phyloP scores from a whole-genome alignment of 139 green algal species.

The Coelastrella sp. region DNA sequence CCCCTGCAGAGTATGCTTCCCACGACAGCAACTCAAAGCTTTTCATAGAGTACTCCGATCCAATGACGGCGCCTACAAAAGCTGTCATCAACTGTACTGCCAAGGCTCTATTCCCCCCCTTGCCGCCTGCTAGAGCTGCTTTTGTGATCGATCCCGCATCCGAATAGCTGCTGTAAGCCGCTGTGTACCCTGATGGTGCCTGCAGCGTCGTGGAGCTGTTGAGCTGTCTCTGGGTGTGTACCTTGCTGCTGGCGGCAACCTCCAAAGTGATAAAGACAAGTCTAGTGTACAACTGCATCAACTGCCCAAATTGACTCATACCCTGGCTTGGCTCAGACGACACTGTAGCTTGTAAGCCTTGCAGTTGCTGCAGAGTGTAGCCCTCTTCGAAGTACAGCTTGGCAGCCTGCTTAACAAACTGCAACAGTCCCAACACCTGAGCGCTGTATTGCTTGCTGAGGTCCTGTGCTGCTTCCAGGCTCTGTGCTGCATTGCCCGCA shows the following conservation, averaged over 20 bases:
- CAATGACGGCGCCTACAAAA: constrained; percentile 74
- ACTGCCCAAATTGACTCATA: constrained; percentile 17
- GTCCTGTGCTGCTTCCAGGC: not conserved
- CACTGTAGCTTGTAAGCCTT: constrained; percentile 47
- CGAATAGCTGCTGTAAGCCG: constrained; percentile 38
- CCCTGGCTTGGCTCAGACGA: constrained; percentile 7
- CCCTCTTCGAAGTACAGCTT: constrained; percentile 63
- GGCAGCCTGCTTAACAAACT: constrained; percentile 61
- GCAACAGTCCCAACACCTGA: constrained; percentile 57
- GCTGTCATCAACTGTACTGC: constrained; percentile 73
- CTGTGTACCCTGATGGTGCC: constrained; percentile 47
- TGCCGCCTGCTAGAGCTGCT: not conserved
- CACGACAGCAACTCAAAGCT: constrained; percentile 61
- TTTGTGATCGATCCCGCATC: not conserved
- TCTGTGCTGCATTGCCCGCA: constrained; percentile 31
- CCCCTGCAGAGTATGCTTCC: constrained; percentile 44
- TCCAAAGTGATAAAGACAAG: constrained; percentile 76
- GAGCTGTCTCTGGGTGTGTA: constrained; percentile 51
- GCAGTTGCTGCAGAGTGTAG: constrained; percentile 49
- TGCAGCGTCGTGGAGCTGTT: constrained; percentile 7
- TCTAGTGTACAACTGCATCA: constrained; percentile 82
- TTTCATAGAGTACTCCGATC: constrained; percentile 48
- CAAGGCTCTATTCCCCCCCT: constrained; percentile 30
- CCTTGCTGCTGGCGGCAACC: constrained; percentile 50
- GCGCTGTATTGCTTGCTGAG: constrained; percentile 24